Evolutionary conservation across 768 basidiomycete genomes (phyloP).

Genomic region (Galerina marginata): DNA sequence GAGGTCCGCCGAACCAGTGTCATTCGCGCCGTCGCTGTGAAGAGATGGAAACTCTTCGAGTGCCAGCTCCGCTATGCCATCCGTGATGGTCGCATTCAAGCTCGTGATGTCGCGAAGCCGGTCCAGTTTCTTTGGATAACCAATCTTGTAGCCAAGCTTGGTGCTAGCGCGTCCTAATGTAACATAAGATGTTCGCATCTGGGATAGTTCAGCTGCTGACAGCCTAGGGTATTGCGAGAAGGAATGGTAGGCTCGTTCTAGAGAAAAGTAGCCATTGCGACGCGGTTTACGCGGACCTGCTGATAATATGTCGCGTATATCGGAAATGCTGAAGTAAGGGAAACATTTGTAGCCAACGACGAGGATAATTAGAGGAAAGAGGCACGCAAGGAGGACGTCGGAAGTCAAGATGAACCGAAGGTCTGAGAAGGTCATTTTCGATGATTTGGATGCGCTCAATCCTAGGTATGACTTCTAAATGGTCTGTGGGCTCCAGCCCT

Average conservation of each 20-base stretch:
- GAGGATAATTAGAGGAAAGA: constrained; percentile 44
- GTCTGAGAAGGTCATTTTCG: constrained; percentile 20
- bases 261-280: constrained; percentile 45
- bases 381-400: constrained; percentile 42
- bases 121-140: constrained; percentile 60
- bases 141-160: constrained; percentile 53
- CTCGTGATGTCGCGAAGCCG: constrained; percentile 45
- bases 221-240: constrained; percentile 50
- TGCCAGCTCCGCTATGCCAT: constrained; percentile 44
- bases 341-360: constrained; percentile 34
- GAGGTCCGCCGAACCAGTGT: constrained; percentile 41
- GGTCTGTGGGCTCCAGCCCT: no score
- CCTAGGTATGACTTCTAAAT: no score
- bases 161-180: constrained; percentile 51
- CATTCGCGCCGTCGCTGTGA: constrained; percentile 13
- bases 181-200: constrained; percentile 49
- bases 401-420: constrained; percentile 30
- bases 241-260: constrained; percentile 47
- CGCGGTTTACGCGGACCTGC: constrained; percentile 22
- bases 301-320: constrained; percentile 33
- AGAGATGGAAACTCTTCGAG: constrained; percentile 28
- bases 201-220: constrained; percentile 44
- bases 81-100: constrained; percentile 43
- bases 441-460: no score
- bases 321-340: constrained; percentile 30